Conservation (phyloP, 352 stramenopile genomes). For the Phytophthora ohioensis region DNA sequence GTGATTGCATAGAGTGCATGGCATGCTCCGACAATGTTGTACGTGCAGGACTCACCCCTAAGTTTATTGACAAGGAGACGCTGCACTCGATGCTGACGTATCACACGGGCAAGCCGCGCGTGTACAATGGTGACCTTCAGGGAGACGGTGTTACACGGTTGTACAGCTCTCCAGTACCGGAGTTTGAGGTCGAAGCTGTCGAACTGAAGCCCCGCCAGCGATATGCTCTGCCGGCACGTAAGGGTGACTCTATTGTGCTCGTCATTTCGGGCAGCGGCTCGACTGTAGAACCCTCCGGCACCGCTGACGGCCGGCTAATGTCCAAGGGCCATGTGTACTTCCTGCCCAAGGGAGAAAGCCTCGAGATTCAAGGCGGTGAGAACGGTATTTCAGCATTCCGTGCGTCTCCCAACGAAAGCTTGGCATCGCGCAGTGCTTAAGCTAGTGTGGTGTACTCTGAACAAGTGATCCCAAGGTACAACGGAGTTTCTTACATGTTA, state of each 20-base stretch:
- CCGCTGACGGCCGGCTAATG: constrained; percentile 30
- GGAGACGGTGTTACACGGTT: constrained; percentile 68
- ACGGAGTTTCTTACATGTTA: constrained; percentile 39
- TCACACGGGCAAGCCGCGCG: constrained; percentile 43
- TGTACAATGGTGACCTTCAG: constrained; percentile 40
- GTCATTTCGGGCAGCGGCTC: constrained; percentile 50
- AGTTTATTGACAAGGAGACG: constrained; percentile 99
- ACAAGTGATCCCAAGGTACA: constrained; percentile 24
- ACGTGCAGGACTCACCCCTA: constrained; percentile 97
- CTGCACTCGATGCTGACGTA: constrained; percentile 99
- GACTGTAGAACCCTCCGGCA: constrained; percentile 34
- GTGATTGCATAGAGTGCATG: constrained; percentile 98
- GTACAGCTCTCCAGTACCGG: constrained; percentile 91
- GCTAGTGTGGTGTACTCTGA: constrained; percentile 23
- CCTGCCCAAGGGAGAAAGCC: constrained; percentile 50
- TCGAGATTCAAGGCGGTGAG: constrained; percentile 48
- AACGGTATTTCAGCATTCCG: constrained; percentile 55
- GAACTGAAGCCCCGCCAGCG: constrained; percentile 46
- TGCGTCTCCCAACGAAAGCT: constrained; percentile 62
- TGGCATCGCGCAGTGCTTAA: constrained; percentile 33
- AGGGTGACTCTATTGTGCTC: constrained; percentile 65
- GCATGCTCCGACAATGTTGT: constrained; percentile 99
- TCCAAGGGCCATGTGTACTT: constrained; percentile 66
- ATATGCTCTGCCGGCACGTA: constrained; percentile 46
- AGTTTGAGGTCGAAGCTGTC: constrained; percentile 92